These are phyloP conservation scores for Fusarium sp. DNA, from an alignment of 2,329 filamentous ascomycete species.

Conservation along the genomic window DNA sequence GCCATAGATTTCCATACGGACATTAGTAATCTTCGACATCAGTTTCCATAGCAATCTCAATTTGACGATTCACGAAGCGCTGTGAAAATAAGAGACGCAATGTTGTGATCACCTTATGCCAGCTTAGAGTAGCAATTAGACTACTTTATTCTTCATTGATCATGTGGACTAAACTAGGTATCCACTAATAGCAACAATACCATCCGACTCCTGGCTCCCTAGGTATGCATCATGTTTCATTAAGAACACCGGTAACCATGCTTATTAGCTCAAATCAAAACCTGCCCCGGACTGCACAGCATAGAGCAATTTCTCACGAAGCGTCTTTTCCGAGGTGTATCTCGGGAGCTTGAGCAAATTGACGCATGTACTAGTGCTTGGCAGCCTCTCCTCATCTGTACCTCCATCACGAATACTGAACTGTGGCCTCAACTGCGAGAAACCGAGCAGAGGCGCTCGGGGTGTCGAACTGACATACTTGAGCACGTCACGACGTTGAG, in stretches of 20 bases:
- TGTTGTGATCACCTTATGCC: no score
- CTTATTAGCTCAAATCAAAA: conserved; percentile 78
- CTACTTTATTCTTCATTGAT: no score
- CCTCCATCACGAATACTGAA: conserved; percentile 89
- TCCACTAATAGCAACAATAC: no score
- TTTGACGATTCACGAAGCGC: neutral
- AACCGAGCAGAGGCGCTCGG: conserved; percentile 87
- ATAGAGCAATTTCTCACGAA: conserved; percentile 87
- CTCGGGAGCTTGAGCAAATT: conserved; percentile 92
- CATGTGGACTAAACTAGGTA: no score
- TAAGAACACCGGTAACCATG: neutral
- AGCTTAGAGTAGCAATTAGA: no score
- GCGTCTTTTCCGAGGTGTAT: conserved; percentile 72
- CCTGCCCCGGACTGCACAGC: conserved; percentile 90
- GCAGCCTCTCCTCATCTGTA: conserved; percentile 73
- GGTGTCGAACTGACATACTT: conserved; percentile 97
- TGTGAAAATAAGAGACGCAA: no score
- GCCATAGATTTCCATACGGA: neutral
- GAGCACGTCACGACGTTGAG: conserved; percentile 83
- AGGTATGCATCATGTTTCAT: conserved; percentile 6
- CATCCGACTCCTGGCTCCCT: neutral
- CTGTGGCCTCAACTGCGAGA: conserved; percentile 82
- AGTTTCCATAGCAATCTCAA: neutral
- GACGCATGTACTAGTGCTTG: conserved; percentile 95
- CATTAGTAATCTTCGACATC: neutral